Evolutionary conservation across 2,329 filamentous ascomycete genomes (phyloP), one percentile per base, ranked within the genome.

Genomic region (Trichophyton mentagrophytes): DNA sequence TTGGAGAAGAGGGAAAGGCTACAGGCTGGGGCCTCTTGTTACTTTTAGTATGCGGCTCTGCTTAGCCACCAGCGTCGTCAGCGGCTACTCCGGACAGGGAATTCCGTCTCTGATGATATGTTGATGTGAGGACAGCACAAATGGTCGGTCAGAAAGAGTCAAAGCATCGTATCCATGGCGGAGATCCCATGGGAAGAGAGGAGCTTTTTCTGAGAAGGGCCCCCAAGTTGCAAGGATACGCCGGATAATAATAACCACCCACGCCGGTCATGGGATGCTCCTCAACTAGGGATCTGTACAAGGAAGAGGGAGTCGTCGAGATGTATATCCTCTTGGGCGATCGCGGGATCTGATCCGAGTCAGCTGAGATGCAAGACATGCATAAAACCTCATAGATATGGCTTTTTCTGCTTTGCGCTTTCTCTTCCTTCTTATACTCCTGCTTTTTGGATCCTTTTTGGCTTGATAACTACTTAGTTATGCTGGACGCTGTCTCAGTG

Each of bases 311-410:
- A 13, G 47, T 30, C 9, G 47, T 53, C 15, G 11, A 53, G 47
- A 53, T 27, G 47, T n/a, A n/a, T 27, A 27, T 53, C 20, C 22
- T 53, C 47, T 20, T 47, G n/a, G 47, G 20, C 47, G 47, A 53
- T 53, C 47, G 47, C 47, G 47, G 47, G 47, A 53, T 53, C 47
- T 53, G 47, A 53, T 53, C 47, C 47, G 47, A 53, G 47, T 53
- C 47, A 53, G 47, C 47, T 53, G 47, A 53, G 47, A 30, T 30
- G 47, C 47, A 53, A 53, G 47, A 27, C 47, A 53, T 53, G 47
- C 47, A 53, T 53, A 53, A 36, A 36, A 53, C 47, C 13, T 53
- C 47, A 27, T 30, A 30, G 47, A 27, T 53, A 49, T 49, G 22
- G 46, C 17, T n/a, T n/a, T 20, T 7, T 25, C 46, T 9, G 46